Percentiles rank a stretch among this genome's conserved stretches.
Evolutionary conservation across 352 stramenopile species (phyloP).

Genomic region (Peronospora tabacina): DNA sequence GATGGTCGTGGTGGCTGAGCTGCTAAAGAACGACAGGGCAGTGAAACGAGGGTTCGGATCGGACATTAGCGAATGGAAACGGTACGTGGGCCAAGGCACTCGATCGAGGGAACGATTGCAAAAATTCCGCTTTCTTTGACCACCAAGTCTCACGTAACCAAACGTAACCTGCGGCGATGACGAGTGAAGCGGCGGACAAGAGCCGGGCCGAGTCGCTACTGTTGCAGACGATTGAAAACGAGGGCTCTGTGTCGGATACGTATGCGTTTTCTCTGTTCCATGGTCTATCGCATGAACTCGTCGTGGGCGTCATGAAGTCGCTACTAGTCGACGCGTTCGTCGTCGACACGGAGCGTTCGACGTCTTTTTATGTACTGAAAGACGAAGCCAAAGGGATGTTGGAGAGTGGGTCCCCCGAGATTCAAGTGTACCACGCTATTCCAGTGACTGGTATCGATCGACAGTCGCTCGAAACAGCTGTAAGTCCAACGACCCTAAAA

Average conservation of each 20-base stretch:
- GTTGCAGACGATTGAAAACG: constrained; percentile 44
- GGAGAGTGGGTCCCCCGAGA: constrained; percentile 65
- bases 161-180: constrained; percentile 16
- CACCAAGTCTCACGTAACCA: constrained; percentile 8
- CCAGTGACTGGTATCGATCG: constrained; percentile 60
- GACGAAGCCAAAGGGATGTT: constrained; percentile 84
- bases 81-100: constrained; percentile 2
- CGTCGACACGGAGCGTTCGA: constrained; percentile 55
- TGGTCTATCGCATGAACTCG: constrained; percentile 85
- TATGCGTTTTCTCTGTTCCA: constrained; percentile 73
- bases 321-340: constrained; percentile 92
- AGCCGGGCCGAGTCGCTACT: constrained; percentile 60
- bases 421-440: constrained; percentile 80
- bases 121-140: too few species aligned
- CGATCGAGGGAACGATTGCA: constrained; percentile 2
- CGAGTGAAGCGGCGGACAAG: constrained; percentile 56
- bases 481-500: constrained; percentile 88
- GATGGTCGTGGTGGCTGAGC: constrained; percentile 2
- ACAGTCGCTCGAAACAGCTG: constrained; percentile 66
- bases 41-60: constrained; percentile 1
- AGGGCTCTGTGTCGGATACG: constrained; percentile 61
- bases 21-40: constrained; percentile 10
- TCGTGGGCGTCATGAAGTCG: constrained; percentile 95
- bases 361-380: constrained; percentile 91
- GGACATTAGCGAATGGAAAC: not conserved